Evolutionary conservation across 2,329 filamentous ascomycete genomes (phyloP).

Genomic region (Colletotrichum filicis): DNA sequence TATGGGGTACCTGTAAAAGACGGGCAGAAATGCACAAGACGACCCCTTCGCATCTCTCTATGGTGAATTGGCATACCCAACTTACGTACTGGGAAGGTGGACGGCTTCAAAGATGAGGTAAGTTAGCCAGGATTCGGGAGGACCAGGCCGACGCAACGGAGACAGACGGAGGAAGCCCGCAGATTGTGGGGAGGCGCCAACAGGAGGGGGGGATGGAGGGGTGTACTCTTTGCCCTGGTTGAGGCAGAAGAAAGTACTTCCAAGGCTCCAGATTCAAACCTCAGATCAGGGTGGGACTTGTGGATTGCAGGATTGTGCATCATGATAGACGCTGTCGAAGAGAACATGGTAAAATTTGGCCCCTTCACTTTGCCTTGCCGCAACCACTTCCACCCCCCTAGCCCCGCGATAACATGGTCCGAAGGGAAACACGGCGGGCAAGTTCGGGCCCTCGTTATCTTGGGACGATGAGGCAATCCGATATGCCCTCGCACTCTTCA

Average conservation of each 20-base stretch:
- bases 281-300: not conserved
- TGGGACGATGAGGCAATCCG: constrained; percentile 32
- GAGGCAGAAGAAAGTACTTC: no score
- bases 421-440: constrained; percentile 7
- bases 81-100: not conserved
- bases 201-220: not conserved
- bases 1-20: not conserved
- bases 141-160: constrained; percentile 29
- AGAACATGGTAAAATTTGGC: not conserved
- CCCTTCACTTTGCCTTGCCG: not conserved
- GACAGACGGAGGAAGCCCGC: constrained; percentile 26
- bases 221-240: not conserved
- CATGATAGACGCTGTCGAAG: not conserved
- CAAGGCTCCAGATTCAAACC: no score
- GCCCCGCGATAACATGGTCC: constrained; percentile 16
- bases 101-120: constrained; percentile 1
- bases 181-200: constrained; percentile 22
- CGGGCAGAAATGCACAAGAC: not conserved
- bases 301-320: not conserved
- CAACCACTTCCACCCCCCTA: not conserved
- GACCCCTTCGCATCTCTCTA: not conserved
- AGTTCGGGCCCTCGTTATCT: constrained; percentile 27
- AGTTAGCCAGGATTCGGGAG: constrained; percentile 31
- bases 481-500: constrained; percentile 10
- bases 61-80: not conserved